Evolutionary conservation across 2,329 filamentous ascomycete species (phyloP).

Genomic region (Diaporthe ilicicola): DNA sequence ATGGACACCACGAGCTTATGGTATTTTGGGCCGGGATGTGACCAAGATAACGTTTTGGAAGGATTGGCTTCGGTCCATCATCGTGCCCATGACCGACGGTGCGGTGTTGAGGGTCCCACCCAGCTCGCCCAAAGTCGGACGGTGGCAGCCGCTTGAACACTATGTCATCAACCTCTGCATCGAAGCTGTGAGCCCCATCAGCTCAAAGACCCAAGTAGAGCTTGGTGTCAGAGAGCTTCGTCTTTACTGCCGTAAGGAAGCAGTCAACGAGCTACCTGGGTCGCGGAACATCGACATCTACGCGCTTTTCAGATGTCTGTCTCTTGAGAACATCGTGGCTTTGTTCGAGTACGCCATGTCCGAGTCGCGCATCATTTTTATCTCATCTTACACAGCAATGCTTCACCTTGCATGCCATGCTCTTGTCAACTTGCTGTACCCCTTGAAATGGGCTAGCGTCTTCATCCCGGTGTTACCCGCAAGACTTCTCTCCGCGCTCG

Average conservation of each 20-base stretch:
- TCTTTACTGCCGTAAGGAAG: conserved; percentile 92
- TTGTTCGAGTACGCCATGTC: conserved; percentile 93
- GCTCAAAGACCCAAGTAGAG: conserved; percentile 95
- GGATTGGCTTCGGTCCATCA: conserved; percentile 92
- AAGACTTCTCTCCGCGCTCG: conserved; percentile 86
- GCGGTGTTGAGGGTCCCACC: conserved; percentile 82
- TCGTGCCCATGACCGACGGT: conserved; percentile 96
- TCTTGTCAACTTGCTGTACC: conserved; percentile 86
- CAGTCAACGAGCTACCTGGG: conserved; percentile 89
- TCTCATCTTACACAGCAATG: conserved; percentile 97
- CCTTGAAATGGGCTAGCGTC: conserved; percentile 91
- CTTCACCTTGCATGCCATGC: conserved; percentile 91
- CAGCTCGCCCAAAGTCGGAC: conserved; percentile 88
- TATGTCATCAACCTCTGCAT: conserved; percentile 98
- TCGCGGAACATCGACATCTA: conserved; percentile 93
- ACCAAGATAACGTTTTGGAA: conserved; percentile 95
- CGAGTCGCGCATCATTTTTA: conserved; percentile 93
- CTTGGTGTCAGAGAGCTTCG: conserved; percentile 88
- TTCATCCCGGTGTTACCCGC: conserved; percentile 93
- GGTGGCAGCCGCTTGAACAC: conserved; percentile 95
- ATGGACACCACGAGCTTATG: conserved; percentile 94
- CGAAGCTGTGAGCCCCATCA: conserved; percentile 90
- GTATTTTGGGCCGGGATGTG: conserved; percentile 85
- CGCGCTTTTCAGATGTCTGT: conserved; percentile 88
- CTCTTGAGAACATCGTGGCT: conserved; percentile 89